A percentile compares a stretch with the other conserved stretches of the same genome.
phyloP scores from a whole-genome alignment of 805 yeast genomes.

The Candida nonsorbophila region DNA sequence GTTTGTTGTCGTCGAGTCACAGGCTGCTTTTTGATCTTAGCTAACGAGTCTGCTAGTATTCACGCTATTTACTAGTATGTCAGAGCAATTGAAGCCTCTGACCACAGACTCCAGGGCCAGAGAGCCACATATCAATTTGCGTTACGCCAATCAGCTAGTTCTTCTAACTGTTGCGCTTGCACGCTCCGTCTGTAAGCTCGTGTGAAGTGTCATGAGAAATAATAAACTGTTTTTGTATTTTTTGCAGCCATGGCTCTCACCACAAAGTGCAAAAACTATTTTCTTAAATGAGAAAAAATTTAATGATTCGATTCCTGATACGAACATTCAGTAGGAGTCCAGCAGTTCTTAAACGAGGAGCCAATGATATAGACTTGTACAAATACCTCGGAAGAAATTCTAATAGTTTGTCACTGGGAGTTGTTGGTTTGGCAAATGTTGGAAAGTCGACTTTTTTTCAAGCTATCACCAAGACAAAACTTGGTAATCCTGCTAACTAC shows the following conservation, averaged over 20 bases:
- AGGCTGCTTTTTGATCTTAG: too few species aligned
- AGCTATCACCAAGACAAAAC: slow-evolving; percentile 53
- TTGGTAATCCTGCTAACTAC: slow-evolving; percentile 53
- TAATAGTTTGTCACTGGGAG: slow-evolving; percentile 34
- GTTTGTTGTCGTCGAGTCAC: too few species aligned
- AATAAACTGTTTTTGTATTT: too few species aligned
- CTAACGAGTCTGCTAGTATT: too few species aligned
- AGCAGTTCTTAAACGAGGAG: slow-evolving; percentile 1
- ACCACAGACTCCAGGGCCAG: too few species aligned
- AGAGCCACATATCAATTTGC: too few species aligned
- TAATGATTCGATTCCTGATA: neutral
- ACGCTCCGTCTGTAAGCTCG: neutral
- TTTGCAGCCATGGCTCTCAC: neutral
- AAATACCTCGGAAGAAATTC: slow-evolving; percentile 25
- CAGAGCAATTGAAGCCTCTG: too few species aligned
- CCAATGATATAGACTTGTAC: slow-evolving; percentile 5
- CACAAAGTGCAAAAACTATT: too few species aligned
- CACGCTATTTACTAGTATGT: too few species aligned
- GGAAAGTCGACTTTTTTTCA: slow-evolving; percentile 43
- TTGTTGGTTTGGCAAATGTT: slow-evolving; percentile 62
- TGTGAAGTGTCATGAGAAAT: neutral
- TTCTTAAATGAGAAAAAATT: neutral
- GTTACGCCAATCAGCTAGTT: too few species aligned
- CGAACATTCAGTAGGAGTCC: slow-evolving; percentile 3
- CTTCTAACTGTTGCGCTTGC: too few species aligned